Evolutionary conservation across 768 basidiomycete genomes (phyloP), one percentile per base, ranked within the genome.

Genomic region (Collybia nuda): DNA sequence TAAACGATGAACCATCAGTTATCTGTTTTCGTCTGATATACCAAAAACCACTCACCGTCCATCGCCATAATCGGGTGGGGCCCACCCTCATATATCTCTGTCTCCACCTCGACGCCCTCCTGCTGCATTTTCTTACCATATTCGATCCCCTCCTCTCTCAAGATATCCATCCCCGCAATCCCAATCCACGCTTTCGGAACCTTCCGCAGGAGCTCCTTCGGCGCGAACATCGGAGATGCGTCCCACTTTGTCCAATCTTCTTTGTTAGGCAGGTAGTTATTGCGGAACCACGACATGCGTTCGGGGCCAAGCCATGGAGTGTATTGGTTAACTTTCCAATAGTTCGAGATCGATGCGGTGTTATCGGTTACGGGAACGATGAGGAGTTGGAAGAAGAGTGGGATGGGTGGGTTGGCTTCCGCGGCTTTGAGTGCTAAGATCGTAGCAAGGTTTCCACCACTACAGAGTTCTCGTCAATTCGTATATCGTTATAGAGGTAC

Each of bases 21-120:
- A 43, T 3, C n/a, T n/a, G n/a, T n/a, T n/a, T n/a, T n/a, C n/a
- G 24, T 24, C 15, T 12, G 28, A 24, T 15, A 43, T 14, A n/a
- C 41, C 14, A 39, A 41, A 2, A 43, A 2, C 6, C 32, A 64
- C 82, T 53, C 53, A 84, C 83, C 84, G 51, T 87, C 86, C 85
- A 88, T 86, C 5, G 81, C 82, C 78, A 89, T 81, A 38, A 86
- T 79, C 1, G 80, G 85, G 69, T 89, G 86, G 23, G 87, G 88
- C 3, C 81, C 84, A 9, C 76, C 77, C 56, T 78, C 72, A 63
- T 89, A 90, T 18, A 82, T 62, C 59, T 75, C 75, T 0, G 77
- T 66, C 40, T 84, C 76, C 8, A 79, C 79, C 18, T 75, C 64
- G 11, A 84, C 77, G 0, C 85, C 86, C 6, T 71, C 70, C 18